A percentile compares a stretch with the other conserved stretches of the same genome.
Evolutionary conservation across 202 grass and related monocot species (phyloP).

Genomic region (Elaeis oleifera): DNA sequence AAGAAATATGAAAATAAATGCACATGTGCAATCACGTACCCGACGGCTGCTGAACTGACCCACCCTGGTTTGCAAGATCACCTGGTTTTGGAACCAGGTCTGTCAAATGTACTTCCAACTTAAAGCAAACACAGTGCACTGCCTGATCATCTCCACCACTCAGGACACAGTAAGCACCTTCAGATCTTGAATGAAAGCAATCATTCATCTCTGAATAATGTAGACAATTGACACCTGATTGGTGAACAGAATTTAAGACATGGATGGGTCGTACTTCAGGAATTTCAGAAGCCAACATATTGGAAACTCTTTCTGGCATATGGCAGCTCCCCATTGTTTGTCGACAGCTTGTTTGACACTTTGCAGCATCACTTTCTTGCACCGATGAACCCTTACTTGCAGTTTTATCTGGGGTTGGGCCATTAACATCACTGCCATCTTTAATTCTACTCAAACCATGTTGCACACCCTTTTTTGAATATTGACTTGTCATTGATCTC

Average conservation of each 20-base stretch:
- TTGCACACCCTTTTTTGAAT: conserved; percentile 25
- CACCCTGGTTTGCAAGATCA: not conserved
- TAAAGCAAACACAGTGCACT: conserved; percentile 49
- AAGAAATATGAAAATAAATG: not conserved
- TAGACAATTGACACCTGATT: conserved; percentile 89
- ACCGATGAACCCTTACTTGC: conserved; percentile 7
- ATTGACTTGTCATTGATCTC: conserved; percentile 47
- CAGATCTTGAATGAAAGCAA: conserved; percentile 15
- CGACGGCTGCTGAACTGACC: not conserved
- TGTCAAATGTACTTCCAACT: conserved; percentile 10
- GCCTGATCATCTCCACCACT: conserved; percentile 91
- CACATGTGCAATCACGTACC: conserved; percentile 1
- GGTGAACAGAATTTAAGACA: conserved; percentile 47
- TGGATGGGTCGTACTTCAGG: conserved; percentile 43
- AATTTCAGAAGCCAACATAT: conserved; percentile 29
- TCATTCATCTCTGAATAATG: conserved; percentile 33
- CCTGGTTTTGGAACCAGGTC: not conserved
- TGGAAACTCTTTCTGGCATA: conserved; percentile 15
- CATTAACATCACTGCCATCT: not conserved
- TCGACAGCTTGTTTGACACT: not conserved
- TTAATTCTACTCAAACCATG: conserved; percentile 12
- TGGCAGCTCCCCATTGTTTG: not conserved
- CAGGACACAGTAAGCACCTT: conserved; percentile 36
- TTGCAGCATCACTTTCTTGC: conserved; percentile 11
- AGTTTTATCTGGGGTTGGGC: conserved; percentile 7